Percentiles rank a stretch among this genome's conserved stretches.
phyloP scores from a whole-genome alignment of 768 basidiomycete species.

The Leccinum disarticulatum region DNA sequence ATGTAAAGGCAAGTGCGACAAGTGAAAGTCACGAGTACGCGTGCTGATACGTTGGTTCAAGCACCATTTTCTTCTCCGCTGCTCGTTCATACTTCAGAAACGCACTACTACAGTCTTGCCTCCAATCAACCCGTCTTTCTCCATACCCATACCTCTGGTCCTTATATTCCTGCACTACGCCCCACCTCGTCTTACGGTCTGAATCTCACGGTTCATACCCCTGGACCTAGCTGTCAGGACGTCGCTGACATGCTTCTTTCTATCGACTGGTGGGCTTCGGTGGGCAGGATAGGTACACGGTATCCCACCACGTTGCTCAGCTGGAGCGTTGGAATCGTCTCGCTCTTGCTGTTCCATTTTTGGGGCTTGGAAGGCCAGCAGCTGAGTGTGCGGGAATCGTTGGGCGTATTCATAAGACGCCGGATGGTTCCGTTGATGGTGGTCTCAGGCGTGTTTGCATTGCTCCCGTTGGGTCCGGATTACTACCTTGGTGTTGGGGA shows the following conservation, averaged over 20 bases:
- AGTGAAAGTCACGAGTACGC: neutral
- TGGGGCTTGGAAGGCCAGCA: conserved; percentile 40
- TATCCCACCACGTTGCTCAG: conserved; percentile 71
- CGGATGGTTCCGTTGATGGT: conserved; percentile 44
- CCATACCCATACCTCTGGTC: conserved; percentile 68
- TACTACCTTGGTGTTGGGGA: conserved; percentile 63
- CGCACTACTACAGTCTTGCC: conserved; percentile 62
- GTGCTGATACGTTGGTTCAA: conserved; percentile 29
- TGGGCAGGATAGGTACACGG: conserved; percentile 69
- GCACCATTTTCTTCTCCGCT: conserved; percentile 61
- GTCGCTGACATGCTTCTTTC: conserved; percentile 44
- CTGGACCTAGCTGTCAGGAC: conserved; percentile 48
- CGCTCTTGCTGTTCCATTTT: conserved; percentile 53
- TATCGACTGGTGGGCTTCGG: conserved; percentile 68
- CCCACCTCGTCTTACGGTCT: conserved; percentile 37
- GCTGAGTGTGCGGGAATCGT: conserved; percentile 50
- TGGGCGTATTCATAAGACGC: conserved; percentile 42
- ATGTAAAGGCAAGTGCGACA: conserved; percentile 31
- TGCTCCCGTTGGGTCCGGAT: conserved; percentile 56
- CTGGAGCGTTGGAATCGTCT: conserved; percentile 75
- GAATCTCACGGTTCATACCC: conserved; percentile 58
- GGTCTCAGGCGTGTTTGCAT: conserved; percentile 44
- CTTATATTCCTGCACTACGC: conserved; percentile 47
- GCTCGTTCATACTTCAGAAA: conserved; percentile 69
- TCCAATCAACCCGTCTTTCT: conserved; percentile 37